Evolutionary conservation across 2,329 filamentous ascomycete species (phyloP).

Genomic region (Diaporthe citrichinensis): DNA sequence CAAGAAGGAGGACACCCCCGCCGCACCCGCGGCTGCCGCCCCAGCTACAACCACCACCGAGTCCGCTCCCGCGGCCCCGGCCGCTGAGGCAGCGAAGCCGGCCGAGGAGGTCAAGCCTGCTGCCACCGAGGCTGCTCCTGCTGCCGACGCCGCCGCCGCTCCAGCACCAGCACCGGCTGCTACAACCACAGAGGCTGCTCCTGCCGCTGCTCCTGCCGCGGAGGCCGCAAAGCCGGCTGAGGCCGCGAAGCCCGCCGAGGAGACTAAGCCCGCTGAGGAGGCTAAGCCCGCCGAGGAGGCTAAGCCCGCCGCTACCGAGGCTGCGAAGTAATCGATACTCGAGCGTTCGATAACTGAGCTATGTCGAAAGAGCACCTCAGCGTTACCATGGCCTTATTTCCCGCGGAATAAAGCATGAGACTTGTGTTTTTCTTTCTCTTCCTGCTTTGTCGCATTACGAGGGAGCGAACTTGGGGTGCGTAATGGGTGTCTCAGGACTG

Average conservation of each 20-base stretch:
- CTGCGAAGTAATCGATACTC: conserved; percentile 24
- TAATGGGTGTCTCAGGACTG: conserved; percentile 16
- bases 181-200: conserved; percentile 39
- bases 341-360: neutral
- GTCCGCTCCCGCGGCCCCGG: conserved; percentile 45
- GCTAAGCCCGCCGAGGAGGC: conserved; percentile 26
- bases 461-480: conserved; percentile 29
- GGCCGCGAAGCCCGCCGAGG: conserved; percentile 25
- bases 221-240: conserved; percentile 39
- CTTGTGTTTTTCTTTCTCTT: neutral
- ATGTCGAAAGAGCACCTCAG: neutral
- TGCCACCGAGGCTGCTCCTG: conserved; percentile 40
- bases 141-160: conserved; percentile 11
- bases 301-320: conserved; percentile 20
- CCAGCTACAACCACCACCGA: conserved; percentile 34
- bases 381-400: neutral
- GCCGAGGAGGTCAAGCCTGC: conserved; percentile 46
- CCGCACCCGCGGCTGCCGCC: conserved; percentile 47
- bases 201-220: conserved; percentile 30
- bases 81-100: conserved; percentile 43
- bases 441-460: conserved; percentile 11
- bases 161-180: conserved; percentile 8
- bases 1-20: conserved; percentile 44
- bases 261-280: conserved; percentile 24
- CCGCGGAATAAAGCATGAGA: neutral